Evolutionary conservation across 768 basidiomycete genomes (phyloP), one percentile per base, ranked within the genome.

Genomic region (Naematelia aurantialba): DNA sequence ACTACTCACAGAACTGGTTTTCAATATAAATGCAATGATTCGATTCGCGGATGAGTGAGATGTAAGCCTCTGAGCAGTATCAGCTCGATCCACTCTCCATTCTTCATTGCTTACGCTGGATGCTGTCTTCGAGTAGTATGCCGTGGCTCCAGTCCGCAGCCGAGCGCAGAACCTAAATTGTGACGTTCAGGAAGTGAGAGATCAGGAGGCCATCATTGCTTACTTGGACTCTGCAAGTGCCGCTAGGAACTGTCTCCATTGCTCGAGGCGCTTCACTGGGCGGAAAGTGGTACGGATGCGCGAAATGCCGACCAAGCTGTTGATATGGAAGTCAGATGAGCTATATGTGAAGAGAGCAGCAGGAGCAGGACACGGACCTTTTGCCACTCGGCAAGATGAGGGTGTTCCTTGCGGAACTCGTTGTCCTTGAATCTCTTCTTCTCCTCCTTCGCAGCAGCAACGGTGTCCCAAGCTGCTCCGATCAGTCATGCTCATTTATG

Each of bases 111-210:
- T 65, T 54, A 73, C 71, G 68, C 78, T 96, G 93, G 60, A 98
- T 91, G 76, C 89, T 91, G 59, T 85, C 83, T 76, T 97, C 94
- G 2, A 84, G 87, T 63, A 93, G 80, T 31, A 92, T 88, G 1
- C 93, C 94, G 67, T 91, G 89, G 68, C 87, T 89, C 94, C 94
- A 99, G 77, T 97, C 94, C 1, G 82, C 85, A 21, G 92, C 88
- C 61, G 88, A 89, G 55, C 94, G 83, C 45, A 90, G 82, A 14
- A 83, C 90, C 79, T 97, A 29, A 11, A 1, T 13, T 5, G 2
- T 5, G 45, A 13, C 34, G 34, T 17, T 39, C 34, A 39, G 17
- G 17, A 39, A 39, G n/a, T n/a, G n/a, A n/a, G n/a, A n/a, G n/a
- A 19, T 30, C 11, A 48, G 47, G 25, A 45, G 45, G 51, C 30